Evolutionary conservation across 345 rosid species (phyloP).

Genomic region (Camelina neglecta): DNA sequence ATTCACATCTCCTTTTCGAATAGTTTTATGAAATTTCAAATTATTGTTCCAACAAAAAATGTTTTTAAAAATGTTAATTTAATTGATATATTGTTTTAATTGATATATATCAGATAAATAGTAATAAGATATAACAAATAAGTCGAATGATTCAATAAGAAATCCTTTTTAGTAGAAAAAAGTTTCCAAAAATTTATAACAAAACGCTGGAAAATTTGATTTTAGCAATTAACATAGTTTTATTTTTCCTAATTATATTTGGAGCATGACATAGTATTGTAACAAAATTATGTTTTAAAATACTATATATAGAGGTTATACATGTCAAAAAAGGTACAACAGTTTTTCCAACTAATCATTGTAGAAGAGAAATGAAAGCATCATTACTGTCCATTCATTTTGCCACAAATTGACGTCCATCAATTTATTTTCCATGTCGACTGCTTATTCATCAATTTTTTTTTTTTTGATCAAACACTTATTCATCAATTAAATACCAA

Average conservation of each 20-base stretch:
- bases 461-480: neutral
- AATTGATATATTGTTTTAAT: too few relatives aligned
- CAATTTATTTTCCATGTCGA: slow-evolving; percentile 7
- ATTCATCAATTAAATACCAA: slow-evolving; percentile 9
- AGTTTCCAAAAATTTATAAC: neutral
- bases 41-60: too few relatives aligned
- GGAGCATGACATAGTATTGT: neutral
- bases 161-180: neutral
- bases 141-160: neutral
- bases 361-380: slow-evolving; percentile 14
- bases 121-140: too few relatives aligned
- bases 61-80: neutral
- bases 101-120: too few relatives aligned
- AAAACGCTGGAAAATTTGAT: neutral
- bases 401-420: slow-evolving; percentile 27
- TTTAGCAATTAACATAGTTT: neutral
- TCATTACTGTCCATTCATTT: slow-evolving; percentile 23
- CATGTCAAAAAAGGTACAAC: neutral
- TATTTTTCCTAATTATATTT: too few relatives aligned
- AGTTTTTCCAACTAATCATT: slow-evolving; percentile 13
- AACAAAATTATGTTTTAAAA: too few relatives aligned
- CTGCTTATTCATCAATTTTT: slow-evolving; percentile 8
- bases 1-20: too few relatives aligned
- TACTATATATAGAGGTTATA: neutral
- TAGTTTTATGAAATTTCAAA: too few relatives aligned